Conservation (phyloP, 805 yeast genomes). For the Wickerhamiella cacticola region DNA sequence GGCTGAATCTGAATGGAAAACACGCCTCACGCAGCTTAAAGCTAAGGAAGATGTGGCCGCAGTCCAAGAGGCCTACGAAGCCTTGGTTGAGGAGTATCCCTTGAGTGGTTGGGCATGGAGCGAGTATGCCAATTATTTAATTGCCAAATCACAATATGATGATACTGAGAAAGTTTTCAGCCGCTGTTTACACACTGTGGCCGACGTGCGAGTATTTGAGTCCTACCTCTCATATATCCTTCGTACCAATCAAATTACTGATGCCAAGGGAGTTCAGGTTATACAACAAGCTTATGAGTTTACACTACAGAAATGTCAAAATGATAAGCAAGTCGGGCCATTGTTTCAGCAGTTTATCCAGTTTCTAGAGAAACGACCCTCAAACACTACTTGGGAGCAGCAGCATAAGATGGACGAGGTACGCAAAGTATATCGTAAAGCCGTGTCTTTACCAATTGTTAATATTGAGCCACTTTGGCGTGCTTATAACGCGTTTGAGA, state of each 20-base stretch:
- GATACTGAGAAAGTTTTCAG: constrained; percentile 56
- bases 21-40: constrained; percentile 25
- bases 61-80: constrained; percentile 40
- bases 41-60: constrained; percentile 47
- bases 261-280: not conserved
- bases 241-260: constrained; percentile 46
- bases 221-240: constrained; percentile 70
- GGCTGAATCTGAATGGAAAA: not conserved
- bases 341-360: constrained; percentile 78
- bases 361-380: constrained; percentile 57
- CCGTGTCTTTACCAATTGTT: constrained; percentile 62
- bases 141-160: constrained; percentile 51
- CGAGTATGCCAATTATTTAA: constrained; percentile 51
- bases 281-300: constrained; percentile 66
- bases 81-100: constrained; percentile 53
- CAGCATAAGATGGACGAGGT: constrained; percentile 68
- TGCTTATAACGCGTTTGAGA: constrained; percentile 73
- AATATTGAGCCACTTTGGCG: constrained; percentile 72
- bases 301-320: constrained; percentile 66
- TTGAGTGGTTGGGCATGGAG: constrained; percentile 65
- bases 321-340: constrained; percentile 56
- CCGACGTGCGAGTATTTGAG: constrained; percentile 60
- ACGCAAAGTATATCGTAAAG: constrained; percentile 57
- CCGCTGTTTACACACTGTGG: constrained; percentile 48
- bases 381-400: constrained; percentile 56